phyloP scores from a whole-genome alignment of 2,329 filamentous ascomycete species.

The Pyrenochaeta sp. region DNA sequence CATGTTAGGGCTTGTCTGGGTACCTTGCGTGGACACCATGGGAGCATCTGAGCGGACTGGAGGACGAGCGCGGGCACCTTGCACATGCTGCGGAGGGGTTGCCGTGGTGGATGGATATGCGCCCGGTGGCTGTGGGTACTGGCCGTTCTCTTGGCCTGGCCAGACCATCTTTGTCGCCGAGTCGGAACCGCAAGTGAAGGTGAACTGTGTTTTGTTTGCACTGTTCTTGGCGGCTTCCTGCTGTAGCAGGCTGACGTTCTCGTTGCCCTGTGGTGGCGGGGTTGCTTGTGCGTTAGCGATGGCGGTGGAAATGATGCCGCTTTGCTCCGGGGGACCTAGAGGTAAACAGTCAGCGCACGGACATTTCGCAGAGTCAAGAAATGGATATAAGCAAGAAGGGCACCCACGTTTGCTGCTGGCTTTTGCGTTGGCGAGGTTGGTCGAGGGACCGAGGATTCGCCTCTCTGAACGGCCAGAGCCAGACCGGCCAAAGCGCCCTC shows the following conservation, averaged over 20 bases:
- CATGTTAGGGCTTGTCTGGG: slow-evolving; percentile 63
- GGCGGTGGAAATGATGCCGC: slow-evolving; percentile 89
- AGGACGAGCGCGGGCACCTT: slow-evolving; percentile 34
- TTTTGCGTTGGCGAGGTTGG: slow-evolving; percentile 54
- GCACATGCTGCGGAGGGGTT: slow-evolving; percentile 25
- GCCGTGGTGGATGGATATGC: slow-evolving; percentile 38
- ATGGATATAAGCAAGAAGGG: slow-evolving; percentile 37
- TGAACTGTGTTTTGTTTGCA: slow-evolving; percentile 86
- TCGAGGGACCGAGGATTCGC: slow-evolving; percentile 52
- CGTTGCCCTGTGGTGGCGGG: slow-evolving; percentile 63
- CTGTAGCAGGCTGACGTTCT: slow-evolving; percentile 80
- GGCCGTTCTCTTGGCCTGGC: slow-evolving; percentile 66
- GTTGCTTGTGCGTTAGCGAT: slow-evolving; percentile 80
- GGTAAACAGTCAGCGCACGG: slow-evolving; percentile 48
- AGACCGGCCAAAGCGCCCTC: slow-evolving; percentile 79
- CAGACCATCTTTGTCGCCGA: slow-evolving; percentile 80
- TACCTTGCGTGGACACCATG: slow-evolving; percentile 60
- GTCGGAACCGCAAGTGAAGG: slow-evolving; percentile 93
- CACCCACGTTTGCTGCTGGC: slow-evolving; percentile 49
- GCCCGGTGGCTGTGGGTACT: slow-evolving; percentile 48
- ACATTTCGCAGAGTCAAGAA: slow-evolving; percentile 26
- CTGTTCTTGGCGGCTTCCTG: slow-evolving; percentile 70
- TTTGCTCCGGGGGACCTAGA: slow-evolving; percentile 55
- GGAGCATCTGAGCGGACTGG: slow-evolving; percentile 43
- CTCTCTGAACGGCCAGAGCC: slow-evolving; percentile 52